These are phyloP conservation scores for Hyparrhenia diplandra DNA, from an alignment of 176 grass and related monocot species.

Conservation along the genomic window DNA sequence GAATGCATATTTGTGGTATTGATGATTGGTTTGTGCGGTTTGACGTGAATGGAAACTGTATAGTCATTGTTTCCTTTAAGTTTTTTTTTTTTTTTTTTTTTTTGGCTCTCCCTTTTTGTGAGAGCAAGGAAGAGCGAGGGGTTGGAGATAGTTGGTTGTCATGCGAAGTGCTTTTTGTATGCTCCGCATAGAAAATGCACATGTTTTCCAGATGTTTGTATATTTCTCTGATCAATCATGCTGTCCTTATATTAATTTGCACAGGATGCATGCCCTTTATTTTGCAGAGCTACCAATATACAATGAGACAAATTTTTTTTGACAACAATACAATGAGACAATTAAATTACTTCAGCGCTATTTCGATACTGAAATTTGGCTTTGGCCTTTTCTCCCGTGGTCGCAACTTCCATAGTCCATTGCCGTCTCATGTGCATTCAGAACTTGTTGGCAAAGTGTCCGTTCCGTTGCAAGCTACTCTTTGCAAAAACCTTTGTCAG, in stretches of 20 bases:
- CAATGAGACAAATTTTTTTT: not conserved
- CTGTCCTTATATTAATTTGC: not conserved
- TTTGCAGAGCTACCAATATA: not conserved
- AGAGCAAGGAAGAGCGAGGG: not conserved
- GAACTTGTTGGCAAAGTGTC: not conserved
- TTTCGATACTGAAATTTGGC: not conserved
- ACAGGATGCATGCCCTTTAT: not conserved
- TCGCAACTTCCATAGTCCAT: not conserved
- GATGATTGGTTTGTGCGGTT: constrained; percentile 32
- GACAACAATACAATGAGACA: not conserved
- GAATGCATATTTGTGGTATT: not conserved
- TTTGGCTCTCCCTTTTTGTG: constrained; percentile 21
- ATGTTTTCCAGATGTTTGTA: constrained; percentile 20
- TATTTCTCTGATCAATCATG: constrained; percentile 14
- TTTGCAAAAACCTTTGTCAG: not conserved
- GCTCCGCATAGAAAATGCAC: constrained; percentile 17
- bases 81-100: not conserved
- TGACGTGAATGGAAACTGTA: constrained; percentile 40
- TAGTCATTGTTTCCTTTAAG: constrained; percentile 15
- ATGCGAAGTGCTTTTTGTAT: constrained; percentile 42
- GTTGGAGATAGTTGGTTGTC: constrained; percentile 16
- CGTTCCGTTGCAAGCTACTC: not conserved
- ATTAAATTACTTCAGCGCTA: not conserved
- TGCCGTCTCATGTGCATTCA: not conserved
- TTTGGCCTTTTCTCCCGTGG: not conserved